Conservation (phyloP, 208 protist genomes). For the Wallacemonas collosoma region DNA sequence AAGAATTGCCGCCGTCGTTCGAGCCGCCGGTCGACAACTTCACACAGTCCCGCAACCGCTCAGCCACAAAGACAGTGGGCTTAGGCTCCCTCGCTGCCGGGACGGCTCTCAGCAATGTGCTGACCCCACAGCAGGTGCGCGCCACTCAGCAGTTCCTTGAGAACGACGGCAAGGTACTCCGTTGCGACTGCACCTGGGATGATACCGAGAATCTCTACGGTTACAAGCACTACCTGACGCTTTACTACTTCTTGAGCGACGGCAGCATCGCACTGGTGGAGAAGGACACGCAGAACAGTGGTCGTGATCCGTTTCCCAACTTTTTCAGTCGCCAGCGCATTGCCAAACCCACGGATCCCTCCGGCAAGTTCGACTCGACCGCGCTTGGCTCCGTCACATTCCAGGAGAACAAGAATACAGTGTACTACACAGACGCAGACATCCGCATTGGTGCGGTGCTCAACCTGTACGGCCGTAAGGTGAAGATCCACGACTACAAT, state of each 20-base stretch:
- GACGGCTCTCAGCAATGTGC: slow-evolving; percentile 65
- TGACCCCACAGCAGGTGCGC: slow-evolving; percentile 86
- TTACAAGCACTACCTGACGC: slow-evolving; percentile 90
- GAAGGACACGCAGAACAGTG: slow-evolving; percentile 94
- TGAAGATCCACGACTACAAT: slow-evolving; percentile 95
- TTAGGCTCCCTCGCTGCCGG: slow-evolving; percentile 79
- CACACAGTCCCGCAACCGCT: slow-evolving; percentile 40
- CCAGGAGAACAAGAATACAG: slow-evolving; percentile 85
- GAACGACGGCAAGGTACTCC: slow-evolving; percentile 96
- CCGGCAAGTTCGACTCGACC: slow-evolving; percentile 64
- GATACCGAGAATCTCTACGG: slow-evolving; percentile 89
- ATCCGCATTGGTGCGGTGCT: slow-evolving; percentile 92
- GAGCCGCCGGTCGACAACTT: slow-evolving; percentile 77
- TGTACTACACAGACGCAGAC: slow-evolving; percentile 95
- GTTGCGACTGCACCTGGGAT: slow-evolving; percentile 97
- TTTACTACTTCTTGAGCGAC: slow-evolving; percentile 98
- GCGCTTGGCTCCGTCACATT: slow-evolving; percentile 95
- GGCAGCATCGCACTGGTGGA: slow-evolving; percentile 96
- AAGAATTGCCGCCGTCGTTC: slow-evolving; percentile 54
- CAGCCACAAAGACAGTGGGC: slow-evolving; percentile 65
- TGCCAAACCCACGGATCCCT: slow-evolving; percentile 62
- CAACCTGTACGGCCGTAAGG: slow-evolving; percentile 83
- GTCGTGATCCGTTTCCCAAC: slow-evolving; percentile 95
- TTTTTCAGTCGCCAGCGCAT: slow-evolving; percentile 95
- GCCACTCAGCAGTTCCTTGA: slow-evolving; percentile 92